Base-by-base conservation (phyloP, 2,329 filamentous ascomycete genomes). In the Penicillium rolfsii region DNA sequence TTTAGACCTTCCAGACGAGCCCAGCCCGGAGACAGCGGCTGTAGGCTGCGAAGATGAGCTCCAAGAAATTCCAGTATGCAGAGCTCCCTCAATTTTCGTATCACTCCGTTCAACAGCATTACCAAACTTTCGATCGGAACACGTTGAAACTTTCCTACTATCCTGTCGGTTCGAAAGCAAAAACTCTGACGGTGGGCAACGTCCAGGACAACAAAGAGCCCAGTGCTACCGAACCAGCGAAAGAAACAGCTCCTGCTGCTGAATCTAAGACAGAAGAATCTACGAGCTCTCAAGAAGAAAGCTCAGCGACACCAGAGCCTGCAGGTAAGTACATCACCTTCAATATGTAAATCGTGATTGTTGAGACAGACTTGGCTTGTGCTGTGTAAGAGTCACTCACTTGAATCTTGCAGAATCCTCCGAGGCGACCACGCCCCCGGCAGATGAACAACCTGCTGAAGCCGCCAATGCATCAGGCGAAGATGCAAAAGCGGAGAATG, bases 121-220 rank as follows among this genome's bases (percentile, higher is more conserved):
- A 80, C 71, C 77, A 80, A 71, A 77, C 76, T 52, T 80, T 75
- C 71, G 77, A 81, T 70, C 73, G 63, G 70, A 64, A 72, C 63
- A 76, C 76, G 65, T 64, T 73, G 57, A 63, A 71, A 67, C 79
- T 72, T 64, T 73, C 71, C 67, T 73, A 67, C 65, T 73, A 77
- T 69, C 72, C 74, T 68, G 72, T 79, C 60, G 59, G 64, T 70
- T 58, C 69, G 62, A 67, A 67, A 69, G 63, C 70, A 63, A 68
- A 71, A 65, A 48, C 59, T 71, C 71, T 75, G 73, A 74, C 74
- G 65, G 66, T 69, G 65, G 68, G 72, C 65, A 70, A 78, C 66
- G 70, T 74, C 65, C 74, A 77, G 69, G 72, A 73, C 65, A 74
- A 71, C 69, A 74, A 73, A 67, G 63, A 65, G 62, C 63, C 65